phyloP scores from a whole-genome alignment of 2,329 filamentous ascomycete genomes.

The Pleurostoma richardsiae region DNA sequence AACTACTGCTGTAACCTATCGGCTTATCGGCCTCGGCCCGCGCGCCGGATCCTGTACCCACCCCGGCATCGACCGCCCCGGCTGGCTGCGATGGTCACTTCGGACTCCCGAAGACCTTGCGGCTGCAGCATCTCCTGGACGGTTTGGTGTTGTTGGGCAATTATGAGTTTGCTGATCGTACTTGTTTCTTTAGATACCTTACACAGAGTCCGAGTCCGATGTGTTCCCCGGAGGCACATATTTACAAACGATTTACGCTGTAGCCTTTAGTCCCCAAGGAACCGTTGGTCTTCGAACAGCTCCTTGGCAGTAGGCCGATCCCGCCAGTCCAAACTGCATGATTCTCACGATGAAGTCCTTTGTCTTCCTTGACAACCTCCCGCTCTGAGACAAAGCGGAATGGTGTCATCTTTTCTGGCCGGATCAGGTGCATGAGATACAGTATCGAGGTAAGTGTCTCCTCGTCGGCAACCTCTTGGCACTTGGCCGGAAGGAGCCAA shows the following conservation, averaged over 20 bases:
- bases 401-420: conserved; percentile 12
- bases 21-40: no score
- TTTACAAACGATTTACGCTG: background rate
- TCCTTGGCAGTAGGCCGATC: conserved; percentile 18
- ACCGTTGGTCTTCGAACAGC: conserved; percentile 18
- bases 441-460: conserved; percentile 1
- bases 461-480: background rate
- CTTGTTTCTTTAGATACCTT: no score
- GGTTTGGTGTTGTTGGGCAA: no score
- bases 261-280: conserved; percentile 13
- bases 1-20: no score
- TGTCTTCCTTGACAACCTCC: conserved; percentile 16
- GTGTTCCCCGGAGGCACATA: no score
- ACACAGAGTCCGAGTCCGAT: no score
- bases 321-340: conserved; percentile 18
- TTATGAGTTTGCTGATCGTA: no score
- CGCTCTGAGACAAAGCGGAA: conserved; percentile 10
- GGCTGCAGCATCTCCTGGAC: no score
- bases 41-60: no score
- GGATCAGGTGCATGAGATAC: conserved; percentile 1
- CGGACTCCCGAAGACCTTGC: no score
- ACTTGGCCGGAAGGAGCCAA: background rate
- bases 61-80: no score
- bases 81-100: no score
- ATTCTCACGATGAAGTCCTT: conserved; percentile 15